Evolutionary conservation across 129 eudicot species (phyloP), one percentile per base, ranked within the genome.

Genomic region (Centrapalus pauciflorus): DNA sequence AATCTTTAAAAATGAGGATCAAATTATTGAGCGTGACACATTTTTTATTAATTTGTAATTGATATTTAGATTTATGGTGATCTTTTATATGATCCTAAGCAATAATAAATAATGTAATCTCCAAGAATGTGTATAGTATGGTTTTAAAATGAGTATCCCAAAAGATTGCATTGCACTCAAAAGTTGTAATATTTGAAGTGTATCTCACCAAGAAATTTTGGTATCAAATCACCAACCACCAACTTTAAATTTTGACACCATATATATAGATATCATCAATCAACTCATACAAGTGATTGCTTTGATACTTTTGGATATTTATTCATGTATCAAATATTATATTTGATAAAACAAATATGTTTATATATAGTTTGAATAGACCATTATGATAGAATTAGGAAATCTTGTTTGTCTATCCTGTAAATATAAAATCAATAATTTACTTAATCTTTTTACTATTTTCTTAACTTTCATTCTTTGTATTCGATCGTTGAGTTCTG

Each of bases 141-240:
- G n/a, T n/a, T n/a, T n/a, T n/a, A 55, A 12, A 37, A 40, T 29
- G 23, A 40, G 43, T 70, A 69, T 69, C 23, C 41, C 4, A 7
- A 55, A 71, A 61, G 69, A 61, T 60, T 61, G 61, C 61, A 61
- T 60, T 61, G 61, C 61, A 48, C 48, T 49, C 52, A 40, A 49
- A 32, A 48, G 51, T 61, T 61, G 68, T 35, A 52, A 23, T 25
- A n/a, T n/a, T n/a, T 54, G 12, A 68, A 35, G 65, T 69, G 74
- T 55, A 61, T 48, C 69, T 71, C 35, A 71, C 67, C 76, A 58
- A 71, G 20, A 70, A 23, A 29, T 60, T 60, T 60, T 60, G 50
- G 38, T 60, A 71, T 59, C 60, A 43, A 71, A 60, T 60, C 76
- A 48, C 60, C 68, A 60, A 71, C 76, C 24, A 48, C 65, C 74